Evolutionary conservation across 768 basidiomycete species (phyloP).

Genomic region (Kwoniella bestiolae): DNA sequence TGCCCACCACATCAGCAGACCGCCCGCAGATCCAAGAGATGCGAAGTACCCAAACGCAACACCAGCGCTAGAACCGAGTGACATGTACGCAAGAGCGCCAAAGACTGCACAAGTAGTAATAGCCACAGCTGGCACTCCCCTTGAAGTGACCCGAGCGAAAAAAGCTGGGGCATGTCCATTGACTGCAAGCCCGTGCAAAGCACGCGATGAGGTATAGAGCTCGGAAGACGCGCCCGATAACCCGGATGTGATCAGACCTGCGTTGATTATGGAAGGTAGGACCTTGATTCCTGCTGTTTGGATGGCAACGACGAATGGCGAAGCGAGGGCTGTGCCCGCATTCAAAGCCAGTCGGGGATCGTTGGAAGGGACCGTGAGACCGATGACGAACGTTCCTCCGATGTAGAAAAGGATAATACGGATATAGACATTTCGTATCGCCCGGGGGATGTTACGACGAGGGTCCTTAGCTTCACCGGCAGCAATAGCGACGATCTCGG

Average conservation of each 20-base stretch:
- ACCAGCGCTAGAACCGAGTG: slow-evolving; percentile 67
- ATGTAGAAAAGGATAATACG: slow-evolving; percentile 73
- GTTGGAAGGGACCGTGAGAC: slow-evolving; percentile 68
- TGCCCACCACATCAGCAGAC: slow-evolving; percentile 74
- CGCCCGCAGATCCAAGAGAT: slow-evolving; percentile 66
- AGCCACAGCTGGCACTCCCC: background rate
- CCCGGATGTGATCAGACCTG: slow-evolving; percentile 7
- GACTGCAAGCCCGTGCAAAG: slow-evolving; percentile 2
- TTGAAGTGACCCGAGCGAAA: background rate
- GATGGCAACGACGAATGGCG: slow-evolving; percentile 83
- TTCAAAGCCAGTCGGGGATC: slow-evolving; percentile 18
- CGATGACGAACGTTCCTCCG: slow-evolving; percentile 71
- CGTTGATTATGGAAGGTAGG: slow-evolving; percentile 42
- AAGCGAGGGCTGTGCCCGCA: slow-evolving; percentile 64
- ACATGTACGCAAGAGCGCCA: slow-evolving; percentile 70
- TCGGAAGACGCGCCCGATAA: slow-evolving; percentile 10
- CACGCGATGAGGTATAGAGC: slow-evolving; percentile 3
- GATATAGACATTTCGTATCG: slow-evolving; percentile 70
- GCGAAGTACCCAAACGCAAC: slow-evolving; percentile 76
- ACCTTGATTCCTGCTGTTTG: slow-evolving; percentile 70
- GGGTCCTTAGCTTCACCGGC: slow-evolving; percentile 76
- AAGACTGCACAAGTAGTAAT: background rate
- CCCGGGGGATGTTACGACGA: slow-evolving; percentile 66
- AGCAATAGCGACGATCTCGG: slow-evolving; percentile 76
- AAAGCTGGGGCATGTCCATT: slow-evolving; percentile 8